These are phyloP conservation scores for Capsicum pubescens DNA, from an alignment of 257 asterid species.

Conservation along the genomic window DNA sequence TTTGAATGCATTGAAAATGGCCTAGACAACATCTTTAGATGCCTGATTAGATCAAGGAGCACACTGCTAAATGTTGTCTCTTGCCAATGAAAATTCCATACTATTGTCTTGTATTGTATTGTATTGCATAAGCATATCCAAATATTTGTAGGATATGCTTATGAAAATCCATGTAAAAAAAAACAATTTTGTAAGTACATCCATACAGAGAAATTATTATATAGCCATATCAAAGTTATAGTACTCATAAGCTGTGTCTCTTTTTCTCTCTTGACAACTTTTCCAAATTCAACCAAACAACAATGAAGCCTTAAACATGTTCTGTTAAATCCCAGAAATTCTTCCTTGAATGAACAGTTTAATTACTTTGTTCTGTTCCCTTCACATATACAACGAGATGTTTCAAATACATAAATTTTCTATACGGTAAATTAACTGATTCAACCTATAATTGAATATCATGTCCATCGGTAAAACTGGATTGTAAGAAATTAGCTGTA, in stretches of 20 bases:
- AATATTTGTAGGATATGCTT: constrained; percentile 24
- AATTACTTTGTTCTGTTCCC: background rate
- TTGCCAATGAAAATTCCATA: background rate
- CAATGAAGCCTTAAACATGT: background rate
- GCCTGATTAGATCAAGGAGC: constrained; percentile 26
- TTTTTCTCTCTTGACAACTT: background rate
- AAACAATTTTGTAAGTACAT: background rate
- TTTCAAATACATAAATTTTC: too few relatives aligned
- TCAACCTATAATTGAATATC: background rate
- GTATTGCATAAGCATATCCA: constrained; percentile 22
- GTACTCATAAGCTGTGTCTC: background rate
- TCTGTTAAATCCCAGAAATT: background rate
- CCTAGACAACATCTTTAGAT: constrained; percentile 5
- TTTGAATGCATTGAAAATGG: constrained; percentile 33
- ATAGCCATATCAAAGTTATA: background rate
- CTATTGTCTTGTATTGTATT: background rate
- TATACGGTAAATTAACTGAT: background rate
- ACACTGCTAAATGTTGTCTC: constrained; percentile 25
- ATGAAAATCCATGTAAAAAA: background rate
- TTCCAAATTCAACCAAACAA: background rate
- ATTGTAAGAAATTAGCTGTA: background rate
- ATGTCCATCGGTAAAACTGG: background rate
- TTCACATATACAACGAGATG: background rate
- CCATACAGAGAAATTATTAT: background rate
- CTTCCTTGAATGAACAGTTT: background rate